Evolutionary conservation across 106 monocot species (phyloP).

Genomic region (Ottelia alismoides): DNA sequence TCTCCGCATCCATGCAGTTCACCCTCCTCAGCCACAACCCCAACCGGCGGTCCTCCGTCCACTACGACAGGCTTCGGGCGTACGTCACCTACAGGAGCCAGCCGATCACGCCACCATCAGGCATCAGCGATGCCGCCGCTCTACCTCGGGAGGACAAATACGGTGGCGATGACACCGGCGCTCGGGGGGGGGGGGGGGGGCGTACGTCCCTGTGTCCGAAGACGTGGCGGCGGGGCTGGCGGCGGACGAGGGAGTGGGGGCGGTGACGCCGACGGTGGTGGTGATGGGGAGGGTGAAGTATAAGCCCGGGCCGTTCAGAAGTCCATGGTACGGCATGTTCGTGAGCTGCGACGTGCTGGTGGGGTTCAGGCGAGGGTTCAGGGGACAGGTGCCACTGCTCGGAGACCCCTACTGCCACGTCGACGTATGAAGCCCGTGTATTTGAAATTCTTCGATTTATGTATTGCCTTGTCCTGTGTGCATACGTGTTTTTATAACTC

Average conservation of each 20-base stretch:
- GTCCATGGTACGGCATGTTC: conserved; percentile 39
- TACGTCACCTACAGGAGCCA: conserved; percentile 37
- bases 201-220: conserved; percentile 26
- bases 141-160: conserved; percentile 24
- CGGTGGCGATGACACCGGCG: conserved; percentile 42
- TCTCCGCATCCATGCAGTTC: conserved; percentile 6
- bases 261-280: conserved; percentile 44
- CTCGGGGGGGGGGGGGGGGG: conserved; percentile 28
- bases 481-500: too few species aligned
- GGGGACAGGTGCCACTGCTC: conserved; percentile 43
- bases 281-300: conserved; percentile 50
- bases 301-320: conserved; percentile 42
- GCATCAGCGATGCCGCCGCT: conserved; percentile 48
- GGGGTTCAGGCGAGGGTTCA: conserved; percentile 25
- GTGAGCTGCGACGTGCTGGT: conserved; percentile 48
- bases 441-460: too few species aligned
- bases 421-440: conserved; percentile 22
- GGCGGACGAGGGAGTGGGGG: conserved; percentile 33
- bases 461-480: too few species aligned
- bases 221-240: conserved; percentile 31
- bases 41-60: conserved; percentile 19
- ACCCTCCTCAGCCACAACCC: conserved; percentile 15
- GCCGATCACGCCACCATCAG: conserved; percentile 42
- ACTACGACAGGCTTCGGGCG: conserved; percentile 39
- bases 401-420: conserved; percentile 45